Evolutionary conservation across 192 early-diverging fungal species (phyloP).

Genomic region (Coemansia sp.): DNA sequence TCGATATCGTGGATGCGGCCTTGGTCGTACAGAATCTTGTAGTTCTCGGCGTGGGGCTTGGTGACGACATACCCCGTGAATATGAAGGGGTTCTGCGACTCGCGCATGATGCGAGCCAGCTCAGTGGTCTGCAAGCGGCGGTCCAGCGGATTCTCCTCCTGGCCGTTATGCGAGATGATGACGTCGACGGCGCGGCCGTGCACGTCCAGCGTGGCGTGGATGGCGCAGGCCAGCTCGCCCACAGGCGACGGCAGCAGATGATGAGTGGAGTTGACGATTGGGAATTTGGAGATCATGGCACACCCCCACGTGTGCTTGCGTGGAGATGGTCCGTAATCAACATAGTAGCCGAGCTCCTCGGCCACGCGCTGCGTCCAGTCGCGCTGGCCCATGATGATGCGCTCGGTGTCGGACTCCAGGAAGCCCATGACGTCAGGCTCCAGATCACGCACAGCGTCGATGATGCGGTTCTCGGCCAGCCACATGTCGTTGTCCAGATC

Average conservation of each 20-base stretch:
- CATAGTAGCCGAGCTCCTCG: slow-evolving; percentile 74
- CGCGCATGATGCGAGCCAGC: slow-evolving; percentile 75
- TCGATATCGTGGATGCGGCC: slow-evolving; percentile 78
- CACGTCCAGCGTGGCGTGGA: slow-evolving; percentile 83
- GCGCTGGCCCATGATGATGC: slow-evolving; percentile 85
- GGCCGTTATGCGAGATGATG: slow-evolving; percentile 81
- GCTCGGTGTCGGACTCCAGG: slow-evolving; percentile 73
- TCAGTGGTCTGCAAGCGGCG: slow-evolving; percentile 75
- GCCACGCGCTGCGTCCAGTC: slow-evolving; percentile 77
- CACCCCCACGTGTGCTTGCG: slow-evolving; percentile 89
- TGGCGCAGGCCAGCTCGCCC: slow-evolving; percentile 81
- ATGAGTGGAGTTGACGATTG: slow-evolving; percentile 71
- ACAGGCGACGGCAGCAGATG: slow-evolving; percentile 77
- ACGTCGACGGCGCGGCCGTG: slow-evolving; percentile 78
- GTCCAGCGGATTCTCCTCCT: slow-evolving; percentile 75
- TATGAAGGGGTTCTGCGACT: slow-evolving; percentile 71
- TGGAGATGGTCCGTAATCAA: slow-evolving; percentile 82
- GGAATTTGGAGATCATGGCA: slow-evolving; percentile 82
- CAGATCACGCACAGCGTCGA: slow-evolving; percentile 72
- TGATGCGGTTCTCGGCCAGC: slow-evolving; percentile 72
- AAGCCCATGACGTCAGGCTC: slow-evolving; percentile 79
- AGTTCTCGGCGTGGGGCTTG: slow-evolving; percentile 62
- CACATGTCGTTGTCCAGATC: slow-evolving; percentile 86
- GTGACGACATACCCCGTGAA: slow-evolving; percentile 84
- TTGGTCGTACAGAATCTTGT: slow-evolving; percentile 63